Conservation (phyloP, 805 yeast species). For the Yueomyces sp. region DNA sequence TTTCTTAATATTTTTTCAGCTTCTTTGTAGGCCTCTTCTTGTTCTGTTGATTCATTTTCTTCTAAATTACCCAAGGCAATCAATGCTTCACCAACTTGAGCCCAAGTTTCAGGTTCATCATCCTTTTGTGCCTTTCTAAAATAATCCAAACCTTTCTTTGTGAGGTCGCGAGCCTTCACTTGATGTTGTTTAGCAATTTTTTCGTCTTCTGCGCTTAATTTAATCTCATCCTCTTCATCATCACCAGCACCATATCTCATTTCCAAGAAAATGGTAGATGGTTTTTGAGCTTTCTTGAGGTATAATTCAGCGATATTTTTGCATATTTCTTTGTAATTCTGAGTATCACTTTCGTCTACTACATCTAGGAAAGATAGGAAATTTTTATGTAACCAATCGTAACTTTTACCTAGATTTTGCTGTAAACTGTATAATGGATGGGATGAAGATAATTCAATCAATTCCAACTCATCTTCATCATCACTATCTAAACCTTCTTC, state of each 20-base stretch:
- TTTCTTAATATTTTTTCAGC: constrained; percentile 58
- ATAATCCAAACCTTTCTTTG: constrained; percentile 41
- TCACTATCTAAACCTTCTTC: constrained; percentile 52
- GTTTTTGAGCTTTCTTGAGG: constrained; percentile 51
- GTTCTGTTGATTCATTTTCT: constrained; percentile 52
- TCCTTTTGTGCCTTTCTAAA: constrained; percentile 48
- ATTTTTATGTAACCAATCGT: constrained; percentile 32
- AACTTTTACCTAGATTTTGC: constrained; percentile 29
- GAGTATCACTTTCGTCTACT: constrained; percentile 5
- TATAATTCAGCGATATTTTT: constrained; percentile 49
- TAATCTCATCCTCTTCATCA: constrained; percentile 6
- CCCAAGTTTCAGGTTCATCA: constrained; percentile 73
- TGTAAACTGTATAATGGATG: constrained; percentile 45
- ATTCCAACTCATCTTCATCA: constrained; percentile 28
- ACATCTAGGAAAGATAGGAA: constrained; percentile 12
- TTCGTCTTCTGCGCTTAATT: constrained; percentile 6
- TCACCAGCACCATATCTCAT: constrained; percentile 44
- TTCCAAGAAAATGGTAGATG: constrained; percentile 39
- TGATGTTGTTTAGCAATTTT: constrained; percentile 31
- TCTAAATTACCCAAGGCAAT: constrained; percentile 66
- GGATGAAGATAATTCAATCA: constrained; percentile 26
- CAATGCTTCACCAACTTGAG: constrained; percentile 71
- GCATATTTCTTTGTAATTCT: constrained; percentile 29
- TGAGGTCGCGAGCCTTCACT: constrained; percentile 32
- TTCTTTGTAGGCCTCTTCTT: constrained; percentile 46